phyloP scores from a whole-genome alignment of 106 monocot genomes.

The Chionographis japonica region DNA sequence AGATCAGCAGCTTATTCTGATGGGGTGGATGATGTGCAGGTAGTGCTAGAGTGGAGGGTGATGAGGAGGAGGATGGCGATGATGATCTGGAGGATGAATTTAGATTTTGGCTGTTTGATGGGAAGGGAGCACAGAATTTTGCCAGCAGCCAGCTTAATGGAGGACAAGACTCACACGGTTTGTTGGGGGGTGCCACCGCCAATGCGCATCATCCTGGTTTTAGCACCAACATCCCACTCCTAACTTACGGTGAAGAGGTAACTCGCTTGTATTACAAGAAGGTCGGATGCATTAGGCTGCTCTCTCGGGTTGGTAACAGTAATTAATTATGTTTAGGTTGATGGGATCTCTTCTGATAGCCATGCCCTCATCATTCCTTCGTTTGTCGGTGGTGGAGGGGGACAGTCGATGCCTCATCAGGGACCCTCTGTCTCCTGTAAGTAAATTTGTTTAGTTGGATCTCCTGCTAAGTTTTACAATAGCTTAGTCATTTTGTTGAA shows the following conservation, averaged over 20 bases:
- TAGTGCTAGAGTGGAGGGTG: slow-evolving; percentile 36
- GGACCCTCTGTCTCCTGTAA: too few relatives aligned
- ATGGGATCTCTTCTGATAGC: background rate
- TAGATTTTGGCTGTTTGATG: background rate
- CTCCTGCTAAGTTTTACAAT: too few relatives aligned
- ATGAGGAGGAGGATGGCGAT: slow-evolving; percentile 31
- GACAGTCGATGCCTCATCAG: too few relatives aligned
- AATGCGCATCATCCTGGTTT: background rate
- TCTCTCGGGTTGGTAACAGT: background rate
- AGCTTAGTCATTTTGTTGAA: background rate
- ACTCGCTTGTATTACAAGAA: background rate
- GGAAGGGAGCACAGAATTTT: background rate
- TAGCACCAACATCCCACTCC: background rate
- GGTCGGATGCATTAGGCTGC: background rate
- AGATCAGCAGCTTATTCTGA: too few relatives aligned
- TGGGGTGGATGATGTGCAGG: slow-evolving; percentile 5
- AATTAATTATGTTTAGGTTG: slow-evolving; percentile 4
- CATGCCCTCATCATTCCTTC: slow-evolving; percentile 6
- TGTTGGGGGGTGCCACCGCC: background rate
- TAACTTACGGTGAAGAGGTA: slow-evolving; percentile 26
- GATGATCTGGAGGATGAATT: slow-evolving; percentile 38
- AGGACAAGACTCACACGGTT: background rate
- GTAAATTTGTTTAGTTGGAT: too few relatives aligned
- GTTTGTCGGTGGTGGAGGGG: too few relatives aligned
- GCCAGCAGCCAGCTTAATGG: background rate